Evolutionary conservation across 2,329 filamentous ascomycete species (phyloP), one percentile per base, ranked within the genome.

Genomic region (Ascosphaera pollenicola): DNA sequence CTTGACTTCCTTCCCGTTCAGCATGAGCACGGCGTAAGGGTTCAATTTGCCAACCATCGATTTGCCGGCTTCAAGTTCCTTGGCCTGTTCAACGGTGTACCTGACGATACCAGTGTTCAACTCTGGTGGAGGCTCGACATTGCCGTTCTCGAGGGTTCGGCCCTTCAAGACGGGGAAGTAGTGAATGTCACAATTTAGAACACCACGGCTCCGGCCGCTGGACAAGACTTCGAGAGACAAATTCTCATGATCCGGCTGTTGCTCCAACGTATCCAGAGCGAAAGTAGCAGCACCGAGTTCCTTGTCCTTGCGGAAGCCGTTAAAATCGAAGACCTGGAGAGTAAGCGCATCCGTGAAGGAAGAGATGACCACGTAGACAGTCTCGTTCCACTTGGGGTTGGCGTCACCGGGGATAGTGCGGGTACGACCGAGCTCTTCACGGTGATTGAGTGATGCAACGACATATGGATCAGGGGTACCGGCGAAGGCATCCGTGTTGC

Each of bases 231-330:
- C 87, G 2, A 98, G 63, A 7, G 77, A 73, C 50, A 92, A 65
- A 49, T 91, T 91, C 53, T 94, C 85, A 46, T 83, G 73, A 38
- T 83, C 78, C 17, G 71, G 61, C 16, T 84, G 62, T 39, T 78
- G 70, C 55, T 93, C 80, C 0, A 98, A 61, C 44, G 77, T 71
- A 47, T 95, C 85, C 24, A 98, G 65, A 5, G 74, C 64, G 55
- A 98, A 98, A 0, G 78, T 84, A 1, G 84, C 83, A 17, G 75
- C 69, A 40, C 87, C 89, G 37, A 98, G 70, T 55, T 94, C 83
- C 62, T 94, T 94, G 61, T 94, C 85, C 61, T 95, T 98, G 47
- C 89, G 76, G 57, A 80, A 80, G 42, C 94, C 89, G 50, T 98
- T 98, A 68, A 77, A 94, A 56, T 98, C 89, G 51, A 75, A 93